Conservation (phyloP, 768 basidiomycete species). For the Neoboletus magnificus region DNA sequence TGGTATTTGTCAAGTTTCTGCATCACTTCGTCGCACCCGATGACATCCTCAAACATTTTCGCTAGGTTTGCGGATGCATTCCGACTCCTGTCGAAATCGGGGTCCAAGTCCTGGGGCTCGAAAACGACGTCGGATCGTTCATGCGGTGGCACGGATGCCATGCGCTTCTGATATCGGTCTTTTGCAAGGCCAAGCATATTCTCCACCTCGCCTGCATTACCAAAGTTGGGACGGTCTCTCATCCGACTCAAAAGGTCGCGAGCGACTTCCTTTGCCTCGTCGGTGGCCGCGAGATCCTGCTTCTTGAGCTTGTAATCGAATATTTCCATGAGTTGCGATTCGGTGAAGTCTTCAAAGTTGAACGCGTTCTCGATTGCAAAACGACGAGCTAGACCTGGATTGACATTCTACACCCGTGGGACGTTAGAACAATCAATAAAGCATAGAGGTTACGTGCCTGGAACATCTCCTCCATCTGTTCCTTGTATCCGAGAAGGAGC, state of each 20-base stretch:
- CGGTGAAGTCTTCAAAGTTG: slow-evolving; percentile 62
- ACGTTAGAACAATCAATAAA: background rate
- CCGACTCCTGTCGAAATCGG: slow-evolving; percentile 49
- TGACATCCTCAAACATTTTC: slow-evolving; percentile 59
- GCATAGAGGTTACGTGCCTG: slow-evolving; percentile 40
- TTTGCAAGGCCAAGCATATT: slow-evolving; percentile 55
- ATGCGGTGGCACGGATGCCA: slow-evolving; percentile 22
- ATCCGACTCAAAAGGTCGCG: slow-evolving; percentile 40
- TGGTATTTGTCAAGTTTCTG: slow-evolving; percentile 51
- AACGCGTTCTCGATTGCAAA: slow-evolving; percentile 70
- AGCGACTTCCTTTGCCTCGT: slow-evolving; percentile 54
- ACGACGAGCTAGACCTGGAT: slow-evolving; percentile 62
- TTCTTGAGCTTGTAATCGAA: slow-evolving; percentile 54
- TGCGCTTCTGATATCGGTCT: slow-evolving; percentile 41
- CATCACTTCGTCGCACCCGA: slow-evolving; percentile 57
- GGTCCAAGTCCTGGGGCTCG: slow-evolving; percentile 56
- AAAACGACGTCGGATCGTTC: slow-evolving; percentile 30
- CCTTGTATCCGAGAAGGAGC: slow-evolving; percentile 60
- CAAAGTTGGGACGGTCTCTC: slow-evolving; percentile 55
- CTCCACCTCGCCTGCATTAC: slow-evolving; percentile 64
- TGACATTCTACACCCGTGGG: slow-evolving; percentile 50
- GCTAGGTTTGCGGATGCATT: slow-evolving; percentile 49
- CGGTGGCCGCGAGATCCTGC: slow-evolving; percentile 56
- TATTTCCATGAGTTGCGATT: slow-evolving; percentile 48
- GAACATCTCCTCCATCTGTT: slow-evolving; percentile 72